Percentiles rank a stretch among this genome's conserved stretches.
phyloP scores from a whole-genome alignment of 139 green algal genomes.

The Mychonastes homosphaera region DNA sequence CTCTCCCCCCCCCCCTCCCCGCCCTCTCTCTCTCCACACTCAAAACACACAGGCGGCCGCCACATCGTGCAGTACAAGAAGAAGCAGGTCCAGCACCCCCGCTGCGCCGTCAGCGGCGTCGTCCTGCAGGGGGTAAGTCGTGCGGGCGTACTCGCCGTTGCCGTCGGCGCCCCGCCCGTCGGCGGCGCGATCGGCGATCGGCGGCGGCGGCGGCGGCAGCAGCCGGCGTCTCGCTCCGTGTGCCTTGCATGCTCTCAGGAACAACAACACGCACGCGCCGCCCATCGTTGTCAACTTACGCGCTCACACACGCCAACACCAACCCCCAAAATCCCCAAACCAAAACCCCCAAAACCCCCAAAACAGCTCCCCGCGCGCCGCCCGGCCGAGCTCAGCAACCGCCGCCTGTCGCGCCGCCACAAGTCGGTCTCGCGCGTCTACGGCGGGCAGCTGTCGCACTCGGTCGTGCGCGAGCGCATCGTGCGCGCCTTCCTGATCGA shows the following conservation, averaged over 20 bases:
- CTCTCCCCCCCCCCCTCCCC: no score
- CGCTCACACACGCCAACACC: no score
- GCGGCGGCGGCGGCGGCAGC: no score
- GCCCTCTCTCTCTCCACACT: no score
- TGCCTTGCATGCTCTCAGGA: neutral
- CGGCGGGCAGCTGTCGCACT: conserved; percentile 76
- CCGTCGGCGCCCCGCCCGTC: no score
- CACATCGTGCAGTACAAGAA: conserved; percentile 82
- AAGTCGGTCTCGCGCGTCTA: conserved; percentile 94
- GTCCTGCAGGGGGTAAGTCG: conserved; percentile 68
- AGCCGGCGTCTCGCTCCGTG: no score
- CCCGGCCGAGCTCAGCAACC: conserved; percentile 52
- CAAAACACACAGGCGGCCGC: conserved; percentile 80
- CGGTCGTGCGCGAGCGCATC: conserved; percentile 81
- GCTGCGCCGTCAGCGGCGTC: conserved; percentile 67
- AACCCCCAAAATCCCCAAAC: no score
- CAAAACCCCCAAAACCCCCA: no score
- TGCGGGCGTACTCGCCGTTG: no score
- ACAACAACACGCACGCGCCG: neutral
- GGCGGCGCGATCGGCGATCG: no score
- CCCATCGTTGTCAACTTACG: neutral
- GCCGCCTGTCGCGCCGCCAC: conserved; percentile 73
- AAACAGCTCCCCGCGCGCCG: conserved; percentile 49
- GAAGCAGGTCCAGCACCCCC: conserved; percentile 73
- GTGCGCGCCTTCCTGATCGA: conserved; percentile 94